phyloP scores from a whole-genome alignment of 768 basidiomycete species.

The Mycena olivaceomarginata region DNA sequence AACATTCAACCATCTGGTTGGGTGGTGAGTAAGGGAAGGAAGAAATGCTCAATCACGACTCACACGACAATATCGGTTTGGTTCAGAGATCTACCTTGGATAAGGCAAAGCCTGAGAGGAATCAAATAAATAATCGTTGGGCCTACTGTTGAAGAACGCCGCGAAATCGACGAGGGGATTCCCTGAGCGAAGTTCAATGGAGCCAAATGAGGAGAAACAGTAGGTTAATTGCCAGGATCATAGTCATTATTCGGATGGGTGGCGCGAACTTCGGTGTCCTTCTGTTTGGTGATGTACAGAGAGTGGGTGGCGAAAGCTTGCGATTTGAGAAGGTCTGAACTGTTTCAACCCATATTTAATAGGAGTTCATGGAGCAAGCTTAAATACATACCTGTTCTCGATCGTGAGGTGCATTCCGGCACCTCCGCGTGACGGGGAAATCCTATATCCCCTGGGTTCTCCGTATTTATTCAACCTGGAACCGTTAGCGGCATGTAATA shows the following conservation, averaged over 20 bases:
- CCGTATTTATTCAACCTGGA: constrained; percentile 65
- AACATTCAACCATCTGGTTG: too few species aligned
- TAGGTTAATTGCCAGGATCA: constrained; percentile 58
- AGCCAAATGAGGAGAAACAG: not conserved
- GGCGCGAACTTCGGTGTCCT: constrained; percentile 69
- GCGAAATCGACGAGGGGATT: constrained; percentile 68
- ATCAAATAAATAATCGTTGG: constrained; percentile 54
- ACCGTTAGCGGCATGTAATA: not conserved
- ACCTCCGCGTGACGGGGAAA: constrained; percentile 63
- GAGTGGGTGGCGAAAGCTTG: constrained; percentile 76
- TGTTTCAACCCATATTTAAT: constrained; percentile 11
- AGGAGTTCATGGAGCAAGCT: not conserved
- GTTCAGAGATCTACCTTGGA: constrained; percentile 38
- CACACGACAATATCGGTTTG: constrained; percentile 51
- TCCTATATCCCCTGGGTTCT: constrained; percentile 66
- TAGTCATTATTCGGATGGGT: constrained; percentile 71
- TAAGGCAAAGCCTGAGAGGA: not conserved
- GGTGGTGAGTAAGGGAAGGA: not conserved
- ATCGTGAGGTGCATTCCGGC: constrained; percentile 52
- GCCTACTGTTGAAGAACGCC: constrained; percentile 67
- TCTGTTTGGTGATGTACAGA: constrained; percentile 66
- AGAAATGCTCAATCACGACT: constrained; percentile 55
- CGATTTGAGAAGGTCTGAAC: constrained; percentile 65
- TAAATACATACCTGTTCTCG: constrained; percentile 36
- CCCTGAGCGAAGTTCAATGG: constrained; percentile 3